phyloP scores from a whole-genome alignment of 2,329 filamentous ascomycete genomes.

The Fusarium haematococcum region DNA sequence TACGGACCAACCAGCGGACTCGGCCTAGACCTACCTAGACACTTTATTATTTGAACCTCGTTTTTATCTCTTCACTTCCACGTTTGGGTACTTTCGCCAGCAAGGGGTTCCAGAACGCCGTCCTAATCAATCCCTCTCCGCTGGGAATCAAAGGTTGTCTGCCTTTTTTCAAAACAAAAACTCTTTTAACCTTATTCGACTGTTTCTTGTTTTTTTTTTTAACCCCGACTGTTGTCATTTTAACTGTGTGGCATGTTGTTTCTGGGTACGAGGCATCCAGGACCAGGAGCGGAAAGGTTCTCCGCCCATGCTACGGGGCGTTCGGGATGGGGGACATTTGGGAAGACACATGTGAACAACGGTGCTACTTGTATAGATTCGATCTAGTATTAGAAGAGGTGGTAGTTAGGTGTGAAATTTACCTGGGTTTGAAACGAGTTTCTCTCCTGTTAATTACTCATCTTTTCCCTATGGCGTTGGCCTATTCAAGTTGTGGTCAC shows the following conservation, averaged over 20 bases:
- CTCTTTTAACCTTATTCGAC: constrained; percentile 23
- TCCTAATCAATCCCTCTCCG: constrained; percentile 39
- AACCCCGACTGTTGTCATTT: constrained; percentile 11
- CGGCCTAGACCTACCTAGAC: constrained; percentile 46
- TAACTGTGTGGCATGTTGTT: constrained; percentile 44
- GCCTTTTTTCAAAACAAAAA: constrained; percentile 32
- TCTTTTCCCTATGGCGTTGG: background rate
- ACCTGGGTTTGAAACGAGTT: constrained; percentile 37
- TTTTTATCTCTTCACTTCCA: constrained; percentile 39
- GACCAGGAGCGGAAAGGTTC: constrained; percentile 42
- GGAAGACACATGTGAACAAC: constrained; percentile 46
- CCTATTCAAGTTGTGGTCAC: background rate
- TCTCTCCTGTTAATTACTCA: background rate
- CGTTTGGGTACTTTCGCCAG: constrained; percentile 45
- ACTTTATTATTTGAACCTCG: constrained; percentile 44
- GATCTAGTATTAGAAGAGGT: constrained; percentile 46
- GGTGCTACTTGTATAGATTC: constrained; percentile 48
- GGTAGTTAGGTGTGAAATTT: constrained; percentile 44
- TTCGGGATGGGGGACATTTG: constrained; percentile 43
- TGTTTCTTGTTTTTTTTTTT: constrained; percentile 14
- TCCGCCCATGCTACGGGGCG: constrained; percentile 46
- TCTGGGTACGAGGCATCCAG: constrained; percentile 46
- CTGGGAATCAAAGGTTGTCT: constrained; percentile 37
- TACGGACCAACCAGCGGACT: constrained; percentile 40
- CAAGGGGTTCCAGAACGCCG: constrained; percentile 36